These are phyloP conservation scores for Xylaria palmicola DNA, from an alignment of 495 filamentous ascomycete genomes.

Conservation along the genomic window DNA sequence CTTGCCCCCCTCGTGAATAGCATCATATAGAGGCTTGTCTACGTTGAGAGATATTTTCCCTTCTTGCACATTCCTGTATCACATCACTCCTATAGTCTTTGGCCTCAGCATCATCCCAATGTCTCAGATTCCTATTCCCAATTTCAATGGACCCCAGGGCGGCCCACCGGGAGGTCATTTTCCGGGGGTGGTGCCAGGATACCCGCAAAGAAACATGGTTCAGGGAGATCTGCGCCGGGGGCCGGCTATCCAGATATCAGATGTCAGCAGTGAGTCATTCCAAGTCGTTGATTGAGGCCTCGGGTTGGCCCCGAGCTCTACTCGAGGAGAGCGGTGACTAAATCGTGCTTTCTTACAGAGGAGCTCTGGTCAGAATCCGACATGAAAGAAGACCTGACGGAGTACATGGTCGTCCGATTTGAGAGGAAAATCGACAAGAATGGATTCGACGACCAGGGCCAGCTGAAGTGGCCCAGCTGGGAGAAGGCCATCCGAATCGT, in stretches of 20 bases:
- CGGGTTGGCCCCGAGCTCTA: too few relatives aligned
- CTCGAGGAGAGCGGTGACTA: too few relatives aligned
- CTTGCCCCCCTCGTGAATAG: neutral
- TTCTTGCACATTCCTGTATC: slow-evolving; percentile 1
- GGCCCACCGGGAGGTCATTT: neutral
- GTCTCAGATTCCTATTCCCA: neutral
- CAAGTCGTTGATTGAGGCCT: too few relatives aligned
- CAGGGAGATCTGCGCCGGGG: neutral
- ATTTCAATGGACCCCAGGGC: slow-evolving; percentile 5
- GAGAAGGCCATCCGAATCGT: slow-evolving; percentile 21
- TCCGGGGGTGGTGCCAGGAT: too few relatives aligned
- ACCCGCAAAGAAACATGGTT: neutral
- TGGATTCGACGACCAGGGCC: slow-evolving; percentile 27
- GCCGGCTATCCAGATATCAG: slow-evolving; percentile 22
- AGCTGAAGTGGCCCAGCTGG: slow-evolving; percentile 27
- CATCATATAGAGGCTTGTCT: neutral
- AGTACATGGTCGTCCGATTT: slow-evolving; percentile 33
- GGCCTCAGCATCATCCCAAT: neutral
- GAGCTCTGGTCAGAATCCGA: slow-evolving; percentile 23
- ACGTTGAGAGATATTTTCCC: neutral
- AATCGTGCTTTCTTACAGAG: too few relatives aligned
- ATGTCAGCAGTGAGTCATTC: too few relatives aligned
- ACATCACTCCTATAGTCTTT: neutral
- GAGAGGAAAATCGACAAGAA: slow-evolving; percentile 24
- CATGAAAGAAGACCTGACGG: slow-evolving; percentile 29